phyloP scores from a whole-genome alignment of 2,329 filamentous ascomycete genomes.

The Colletotrichum sp. region DNA sequence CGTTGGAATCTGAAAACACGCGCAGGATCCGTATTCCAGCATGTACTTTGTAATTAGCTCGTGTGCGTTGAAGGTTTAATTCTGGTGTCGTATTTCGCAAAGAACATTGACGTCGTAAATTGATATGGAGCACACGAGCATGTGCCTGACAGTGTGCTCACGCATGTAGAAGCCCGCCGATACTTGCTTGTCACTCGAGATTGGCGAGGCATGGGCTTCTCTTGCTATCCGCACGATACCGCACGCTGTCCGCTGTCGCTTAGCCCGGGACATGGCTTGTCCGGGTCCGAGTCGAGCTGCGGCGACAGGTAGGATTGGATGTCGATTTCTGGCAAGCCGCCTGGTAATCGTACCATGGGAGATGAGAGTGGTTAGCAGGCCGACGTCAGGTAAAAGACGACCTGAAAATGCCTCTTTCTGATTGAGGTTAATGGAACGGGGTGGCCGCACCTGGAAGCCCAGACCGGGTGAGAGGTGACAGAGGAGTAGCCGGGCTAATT shows the following conservation, averaged over 20 bases:
- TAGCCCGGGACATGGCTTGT: background rate
- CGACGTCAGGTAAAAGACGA: background rate
- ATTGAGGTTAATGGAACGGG: background rate
- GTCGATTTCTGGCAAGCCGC: background rate
- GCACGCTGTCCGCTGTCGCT: background rate
- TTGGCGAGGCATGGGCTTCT: background rate
- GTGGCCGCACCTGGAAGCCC: background rate
- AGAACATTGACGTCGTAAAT: background rate
- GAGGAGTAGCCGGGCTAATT: background rate
- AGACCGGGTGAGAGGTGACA: background rate
- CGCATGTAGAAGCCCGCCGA: background rate
- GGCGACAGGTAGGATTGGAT: background rate
- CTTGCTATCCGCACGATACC: background rate
- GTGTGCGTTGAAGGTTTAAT: background rate
- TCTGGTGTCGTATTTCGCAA: background rate
- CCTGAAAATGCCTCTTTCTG: background rate
- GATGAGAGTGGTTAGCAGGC: background rate
- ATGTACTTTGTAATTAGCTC: background rate
- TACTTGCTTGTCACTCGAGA: background rate
- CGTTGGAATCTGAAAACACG: background rate
- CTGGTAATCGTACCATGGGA: background rate
- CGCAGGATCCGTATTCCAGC: background rate
- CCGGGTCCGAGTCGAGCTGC: background rate
- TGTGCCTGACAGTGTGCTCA: background rate
- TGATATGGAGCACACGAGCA: constrained; percentile 1